Percentiles rank a stretch among this genome's conserved stretches.
Evolutionary conservation across 2,329 filamentous ascomycete species (phyloP).

Genomic region (Microdochium nivale): DNA sequence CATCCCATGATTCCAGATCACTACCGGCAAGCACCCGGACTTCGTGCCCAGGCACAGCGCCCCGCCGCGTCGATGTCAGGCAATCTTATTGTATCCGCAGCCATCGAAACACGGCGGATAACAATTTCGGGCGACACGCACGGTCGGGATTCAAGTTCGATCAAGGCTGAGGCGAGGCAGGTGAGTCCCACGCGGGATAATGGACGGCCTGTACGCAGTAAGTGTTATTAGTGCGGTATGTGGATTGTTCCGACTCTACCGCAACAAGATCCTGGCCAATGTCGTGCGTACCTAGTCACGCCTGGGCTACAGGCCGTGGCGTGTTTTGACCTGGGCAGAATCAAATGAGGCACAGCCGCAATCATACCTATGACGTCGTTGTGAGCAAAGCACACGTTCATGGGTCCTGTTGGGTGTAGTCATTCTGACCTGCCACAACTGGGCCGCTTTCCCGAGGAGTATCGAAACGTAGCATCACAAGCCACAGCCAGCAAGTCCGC

Average conservation of each 20-base stretch:
- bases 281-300: neutral
- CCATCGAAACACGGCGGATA: neutral
- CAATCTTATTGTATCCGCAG: neutral
- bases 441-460: neutral
- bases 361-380: neutral
- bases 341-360: neutral
- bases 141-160: neutral
- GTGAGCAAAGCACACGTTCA: neutral
- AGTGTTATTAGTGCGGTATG: neutral
- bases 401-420: neutral
- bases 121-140: neutral
- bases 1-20: no score
- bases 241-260: neutral
- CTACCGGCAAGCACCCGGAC: neutral
- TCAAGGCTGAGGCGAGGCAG: neutral
- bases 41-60: neutral
- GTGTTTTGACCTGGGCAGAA: neutral
- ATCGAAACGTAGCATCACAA: neutral
- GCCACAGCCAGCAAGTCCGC: neutral
- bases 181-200: neutral
- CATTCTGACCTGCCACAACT: neutral
- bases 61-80: neutral
- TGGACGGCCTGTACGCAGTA: neutral
- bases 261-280: no score
- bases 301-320: neutral